Base-by-base conservation (phyloP, 129 eudicot species). In the Lactuca saligna region DNA sequence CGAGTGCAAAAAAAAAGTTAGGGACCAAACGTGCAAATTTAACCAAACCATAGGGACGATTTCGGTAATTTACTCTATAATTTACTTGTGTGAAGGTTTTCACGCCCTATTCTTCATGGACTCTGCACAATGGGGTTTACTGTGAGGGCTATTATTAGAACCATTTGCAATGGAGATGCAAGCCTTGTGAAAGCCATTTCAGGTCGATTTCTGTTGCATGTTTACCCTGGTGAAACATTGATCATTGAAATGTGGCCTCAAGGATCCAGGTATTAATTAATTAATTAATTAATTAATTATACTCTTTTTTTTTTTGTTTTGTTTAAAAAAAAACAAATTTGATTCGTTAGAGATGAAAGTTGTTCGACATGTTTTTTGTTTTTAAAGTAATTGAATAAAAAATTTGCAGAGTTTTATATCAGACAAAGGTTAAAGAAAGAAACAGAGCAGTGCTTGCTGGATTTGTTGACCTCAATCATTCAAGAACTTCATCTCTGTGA, bases 101-200 rank as follows among this genome's bases (percentile, higher is more conserved):
- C 92, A 75, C 95, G 95, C n/a, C 99, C 99, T 44, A 87, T 93
- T 81, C 82, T 93, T 75, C 99, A 93, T 39, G 97, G 97, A 44
- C 77, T 93, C 17, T 87, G 99, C 90, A 89, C 99, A 6, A 85
- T 89, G 61, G 99, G 99, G 33, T 93, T 83, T 50, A 97, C 99
- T 51, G 87, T 89, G 13, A 85, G 99, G 81, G 93, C 93, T n/a
- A 81, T 93, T 57, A 80, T 78, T 67, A 85, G 41, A 77, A 84
- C 85, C 54, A 78, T 93, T 16, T 93, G 99, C 78, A 68, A 73
- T 63, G 99, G 99, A 16, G 92, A 93, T 41, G 86, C 84, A 48
- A 74, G 82, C 55, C 82, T 87, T 75, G 79, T 93, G 13, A 87
- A 85, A 78, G 85, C 78, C 85, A 84, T 93, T 77, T 82, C 95